A percentile compares a stretch with the other conserved stretches of the same genome.
Evolutionary conservation across 1,139 yeast species (phyloP).

Genomic region (Lizanozyma gosingica): DNA sequence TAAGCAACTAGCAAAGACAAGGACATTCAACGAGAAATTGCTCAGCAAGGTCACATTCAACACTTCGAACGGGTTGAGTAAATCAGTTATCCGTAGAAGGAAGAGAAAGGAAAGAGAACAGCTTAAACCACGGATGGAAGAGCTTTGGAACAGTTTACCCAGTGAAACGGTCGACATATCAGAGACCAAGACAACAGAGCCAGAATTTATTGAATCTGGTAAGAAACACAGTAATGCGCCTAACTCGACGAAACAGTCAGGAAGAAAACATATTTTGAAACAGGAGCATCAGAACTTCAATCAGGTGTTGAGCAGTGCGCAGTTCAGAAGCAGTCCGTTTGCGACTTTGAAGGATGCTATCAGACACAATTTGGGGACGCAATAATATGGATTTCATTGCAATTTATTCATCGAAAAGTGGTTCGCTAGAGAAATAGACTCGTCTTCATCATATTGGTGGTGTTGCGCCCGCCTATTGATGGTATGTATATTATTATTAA

Average conservation of each 20-base stretch:
- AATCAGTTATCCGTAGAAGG: conserved; percentile 56
- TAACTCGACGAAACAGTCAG: conserved; percentile 47
- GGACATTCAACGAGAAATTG: conserved; percentile 20
- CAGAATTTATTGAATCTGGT: conserved; percentile 12
- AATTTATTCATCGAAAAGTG: no score
- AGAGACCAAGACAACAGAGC: conserved; percentile 6
- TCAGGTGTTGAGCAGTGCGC: conserved; percentile 40
- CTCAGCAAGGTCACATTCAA: conserved; percentile 22
- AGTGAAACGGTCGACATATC: conserved; percentile 8
- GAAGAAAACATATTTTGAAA: conserved; percentile 44
- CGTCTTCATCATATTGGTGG: no score
- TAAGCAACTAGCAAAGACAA: conserved; percentile 32
- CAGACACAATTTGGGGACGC: neutral
- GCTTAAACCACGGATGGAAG: conserved; percentile 58
- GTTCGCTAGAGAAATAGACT: no score
- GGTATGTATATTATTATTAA: no score
- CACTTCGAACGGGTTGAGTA: conserved; percentile 41
- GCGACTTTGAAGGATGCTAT: conserved; percentile 42
- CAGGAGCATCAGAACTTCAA: conserved; percentile 50
- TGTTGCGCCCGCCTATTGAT: no score
- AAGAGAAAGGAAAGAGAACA: conserved; percentile 57
- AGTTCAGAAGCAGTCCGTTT: conserved; percentile 50
- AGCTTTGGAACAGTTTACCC: conserved; percentile 45
- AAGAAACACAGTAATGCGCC: conserved; percentile 42
- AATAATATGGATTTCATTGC: neutral